These are phyloP conservation scores for Rhinocladiella similis DNA, from an alignment of 2,329 filamentous ascomycete species.

Conservation along the genomic window DNA sequence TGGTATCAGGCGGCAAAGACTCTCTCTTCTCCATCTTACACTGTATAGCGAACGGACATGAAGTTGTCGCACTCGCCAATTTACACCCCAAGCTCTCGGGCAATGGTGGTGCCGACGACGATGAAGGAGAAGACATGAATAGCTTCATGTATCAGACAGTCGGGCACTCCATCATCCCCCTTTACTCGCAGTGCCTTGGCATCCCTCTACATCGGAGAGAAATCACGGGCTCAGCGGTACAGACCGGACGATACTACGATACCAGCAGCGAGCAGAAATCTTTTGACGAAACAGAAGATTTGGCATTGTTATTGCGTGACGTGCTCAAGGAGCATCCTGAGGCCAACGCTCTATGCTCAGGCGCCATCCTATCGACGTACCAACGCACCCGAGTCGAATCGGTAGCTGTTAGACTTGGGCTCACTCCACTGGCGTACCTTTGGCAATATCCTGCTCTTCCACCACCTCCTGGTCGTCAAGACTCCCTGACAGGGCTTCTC, in stretches of 20 bases:
- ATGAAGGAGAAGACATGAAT: slow-evolving; percentile 69
- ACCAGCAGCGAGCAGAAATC: slow-evolving; percentile 14
- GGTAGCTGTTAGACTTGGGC: slow-evolving; percentile 78
- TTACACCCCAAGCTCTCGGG: slow-evolving; percentile 62
- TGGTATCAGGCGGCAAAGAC: slow-evolving; percentile 96
- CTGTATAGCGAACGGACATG: slow-evolving; percentile 82
- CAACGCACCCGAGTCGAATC: slow-evolving; percentile 95
- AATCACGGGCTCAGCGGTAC: slow-evolving; percentile 71
- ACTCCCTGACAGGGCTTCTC: slow-evolving; percentile 56
- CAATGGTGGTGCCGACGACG: slow-evolving; percentile 30
- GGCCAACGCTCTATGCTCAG: slow-evolving; percentile 83
- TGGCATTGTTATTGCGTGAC: slow-evolving; percentile 70
- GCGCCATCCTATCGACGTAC: slow-evolving; percentile 92
- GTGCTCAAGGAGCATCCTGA: slow-evolving; percentile 71
- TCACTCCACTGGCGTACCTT: slow-evolving; percentile 80
- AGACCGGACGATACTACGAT: slow-evolving; percentile 71
- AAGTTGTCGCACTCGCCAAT: slow-evolving; percentile 84
- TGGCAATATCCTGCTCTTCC: slow-evolving; percentile 87
- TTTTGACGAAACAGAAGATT: slow-evolving; percentile 84
- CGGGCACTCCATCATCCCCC: slow-evolving; percentile 80
- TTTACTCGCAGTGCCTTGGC: slow-evolving; percentile 76
- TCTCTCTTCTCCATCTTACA: slow-evolving; percentile 92
- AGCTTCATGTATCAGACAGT: slow-evolving; percentile 99
- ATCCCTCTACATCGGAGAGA: slow-evolving; percentile 80
- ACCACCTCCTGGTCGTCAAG: slow-evolving; percentile 37